Base-by-base conservation (phyloP, 2,329 filamentous ascomycete species). In the Mycosphaerella arachidis region DNA sequence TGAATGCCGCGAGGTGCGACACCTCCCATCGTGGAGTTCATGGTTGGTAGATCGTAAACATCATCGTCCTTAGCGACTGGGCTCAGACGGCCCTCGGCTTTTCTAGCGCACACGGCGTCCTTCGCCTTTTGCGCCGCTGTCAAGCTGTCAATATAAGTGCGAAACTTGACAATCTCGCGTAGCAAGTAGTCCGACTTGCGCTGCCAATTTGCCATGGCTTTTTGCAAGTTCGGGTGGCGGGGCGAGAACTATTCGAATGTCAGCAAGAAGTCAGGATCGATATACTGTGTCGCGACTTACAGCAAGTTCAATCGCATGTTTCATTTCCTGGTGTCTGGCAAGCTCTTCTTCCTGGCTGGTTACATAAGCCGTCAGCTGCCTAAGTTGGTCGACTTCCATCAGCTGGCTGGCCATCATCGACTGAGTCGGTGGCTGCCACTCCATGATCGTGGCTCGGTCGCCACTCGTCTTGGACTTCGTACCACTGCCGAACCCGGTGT, bases 121-220 rank as follows among this genome's bases (percentile, higher is more conserved):
- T 89, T 92, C 57, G 86, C 82, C 33, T 73, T 77, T 67, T 89
- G 85, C 0, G 92, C 92, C 40, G 85, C 84, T 59, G 86, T 82
- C 54, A 99, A 78, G 35, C 86, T 87, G 73, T 97, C 94, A 67
- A 97, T 92, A 71, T 97, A 99, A 0, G 92, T 97, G 61, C 89
- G 83, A 77, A 96, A 97, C 76, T 97, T 97, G 75, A 97, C 92
- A 73, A 95, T 97, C 78, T 99, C 94, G 37, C 90, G 83, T 12
- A 97, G 81, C 45, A 99, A 78, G 72, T 97, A 96, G 31, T 90
- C 88, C 58, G 91, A 95, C 79, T 97, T 97, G 71, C 89, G 87
- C 79, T 99, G 92, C 93, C 94, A 99, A 75, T 99, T 99, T 20
- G 87, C 83, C 89, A 97, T 93, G 16, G 93, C 91, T 75, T 89